Base-by-base conservation (phyloP, 2,329 filamentous ascomycete genomes). In the Dactylellina sp. region DNA sequence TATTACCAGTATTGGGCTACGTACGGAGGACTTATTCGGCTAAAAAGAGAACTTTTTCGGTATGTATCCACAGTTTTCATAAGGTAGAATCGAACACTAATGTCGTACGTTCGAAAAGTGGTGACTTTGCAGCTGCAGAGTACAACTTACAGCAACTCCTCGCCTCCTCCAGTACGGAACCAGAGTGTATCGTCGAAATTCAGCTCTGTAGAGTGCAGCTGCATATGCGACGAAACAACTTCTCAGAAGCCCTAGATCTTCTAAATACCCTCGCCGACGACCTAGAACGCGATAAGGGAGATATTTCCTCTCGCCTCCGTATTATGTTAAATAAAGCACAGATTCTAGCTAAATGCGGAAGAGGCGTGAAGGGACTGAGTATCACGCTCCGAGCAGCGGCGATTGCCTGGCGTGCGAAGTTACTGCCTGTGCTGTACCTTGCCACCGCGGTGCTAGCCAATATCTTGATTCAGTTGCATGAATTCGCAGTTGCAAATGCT, bases 361-460 rank as follows among this genome's bases (percentile, higher is more conserved):
- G 89, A 1, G 86, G 92, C 0, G 87, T 91, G 77, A 87, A 90
- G 71, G 92, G 88, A 0, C 92, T 97, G 80, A 92, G 90, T 1
- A 85, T 93, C 3, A 88, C 88, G 2, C 84, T 96, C 78, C 86
- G 91, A 46, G 92, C 92, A 0, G 89, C 91, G 1, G 89, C 86
- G 78, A 87, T 92, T 16, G 89, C 91, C 0, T 88, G 90, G 83
- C 86, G 88, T 50, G 87, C 89, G 0, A 85, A 88, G 0, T 82
- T 94, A 6, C 84, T 93, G 14, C 86, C 87, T 0, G 85, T 86
- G 16, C 83, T 97, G 6, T 95, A 92, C 88, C 86, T 89, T 75
- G 88, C 91, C 0, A 85, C 91, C 1, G 88, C 87, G 0, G 84
- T 86, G 0, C 80, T 97, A 0, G 86, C 88, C 1, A 86, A 86